Evolutionary conservation across 805 yeast genomes (phyloP), one percentile per base, ranked within the genome.

Genomic region (Zygotorulaspora sp.): DNA sequence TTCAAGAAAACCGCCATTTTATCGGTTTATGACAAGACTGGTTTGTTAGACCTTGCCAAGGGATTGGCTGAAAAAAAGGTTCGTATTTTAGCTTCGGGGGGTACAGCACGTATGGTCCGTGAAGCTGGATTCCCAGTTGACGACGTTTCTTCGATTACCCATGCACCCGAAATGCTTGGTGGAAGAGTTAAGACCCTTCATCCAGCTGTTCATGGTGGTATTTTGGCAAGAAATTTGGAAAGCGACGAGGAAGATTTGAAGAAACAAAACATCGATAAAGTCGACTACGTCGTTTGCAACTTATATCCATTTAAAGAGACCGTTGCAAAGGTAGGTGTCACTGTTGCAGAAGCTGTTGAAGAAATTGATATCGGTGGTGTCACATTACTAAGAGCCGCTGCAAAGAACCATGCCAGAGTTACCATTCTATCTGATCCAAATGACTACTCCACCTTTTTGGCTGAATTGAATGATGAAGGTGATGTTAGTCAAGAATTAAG

Each of bases 351-450:
- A 72, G 98, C 98, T 14, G 97, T 92, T 38, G 98, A 92, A 72
- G 97, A 92, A 67, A 82, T 92, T 55, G 98, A 92, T 63, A 92
- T 92, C 61, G 98, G 98, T 57, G 94, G 98, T 64, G 98, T 92
- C 44, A 92, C 98, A 30, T 72, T 92, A 49, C 74, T 92, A 62
- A 82, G 98, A 69, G 98, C 98, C 32, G 98, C 98, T 44, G 98
- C 98, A 48, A 92, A 92, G 72, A 92, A 92, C 71, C 98, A 92
- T 67, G 72, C 92, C 46, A 80, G 98, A 69, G 98, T 92, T 41
- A 85, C 96, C 45, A 89, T 92, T 49, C 73, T 92, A 57, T 84
- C 95, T 20, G 98, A 92, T 68, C 98, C 98, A 49, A 72, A 72
- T 36, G 98, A 92, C 68, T 92, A 92, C 70, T 78, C 96, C 37